Base-by-base conservation (phyloP, 306 rosid genomes). In the Trifolium pratense region DNA sequence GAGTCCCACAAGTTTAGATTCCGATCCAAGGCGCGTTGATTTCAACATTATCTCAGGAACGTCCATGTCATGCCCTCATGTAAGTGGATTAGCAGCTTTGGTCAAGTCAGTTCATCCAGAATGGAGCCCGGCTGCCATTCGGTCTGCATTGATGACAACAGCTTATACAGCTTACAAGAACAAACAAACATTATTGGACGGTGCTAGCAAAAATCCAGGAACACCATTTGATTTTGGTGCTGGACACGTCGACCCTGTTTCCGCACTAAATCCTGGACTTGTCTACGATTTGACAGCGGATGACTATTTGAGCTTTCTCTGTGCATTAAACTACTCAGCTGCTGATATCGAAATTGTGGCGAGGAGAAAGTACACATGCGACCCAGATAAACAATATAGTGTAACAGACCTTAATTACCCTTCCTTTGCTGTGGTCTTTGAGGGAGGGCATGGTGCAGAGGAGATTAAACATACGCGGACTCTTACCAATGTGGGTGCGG, bases 61-160 rank as follows among this genome's bases (percentile, higher is more conserved):
- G 61, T 92, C 98, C 14, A 92, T 92, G 98, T 81, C 96, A n/a
- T 92, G 98, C 45, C 98, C 98, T 5, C 98, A 90, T 71, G 89
- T 83, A 23, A 92, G 96, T 6, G 98, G 95, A 1, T 62, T 92
- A 37, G 95, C 91, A 0, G 95, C 90, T 6, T 61, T 92, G 15
- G 55, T 90, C 34, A 93, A 90, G 71, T 87, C 87, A 1, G 80
- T 69, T 51, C 91, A 85, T 58, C 97, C 89, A 11, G 87, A 90
- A 1, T 92, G 98, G 98, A 89, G 89, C 81, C 97, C 97, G 0
- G 93, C 92, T 7, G 86, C 80, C 3, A 86, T 92, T 63, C 84
- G 97, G 0, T 92, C 98, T 18, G 92, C 98, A 14, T 83, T 92
- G 0, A 89, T 92, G 90, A 92, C 98, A 10, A 90, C 98, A 0